These are phyloP conservation scores for Oenanthe javanica DNA, from an alignment of 140 eudicot species.

Conservation along the genomic window DNA sequence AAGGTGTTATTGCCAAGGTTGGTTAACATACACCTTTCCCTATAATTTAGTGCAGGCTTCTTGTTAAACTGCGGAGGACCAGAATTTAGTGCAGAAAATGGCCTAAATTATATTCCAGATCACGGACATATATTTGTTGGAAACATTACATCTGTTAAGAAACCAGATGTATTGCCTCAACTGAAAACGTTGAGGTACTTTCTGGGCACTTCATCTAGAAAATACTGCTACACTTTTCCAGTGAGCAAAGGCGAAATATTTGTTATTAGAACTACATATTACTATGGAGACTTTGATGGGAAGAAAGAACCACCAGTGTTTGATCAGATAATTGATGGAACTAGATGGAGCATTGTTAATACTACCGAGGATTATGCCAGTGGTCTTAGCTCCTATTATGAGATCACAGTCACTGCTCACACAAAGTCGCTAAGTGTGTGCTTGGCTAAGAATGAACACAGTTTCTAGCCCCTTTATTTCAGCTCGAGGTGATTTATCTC, in stretches of 20 bases:
- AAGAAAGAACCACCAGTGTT: conserved; percentile 66
- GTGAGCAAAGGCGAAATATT: conserved; percentile 42
- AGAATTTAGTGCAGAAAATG: conserved; percentile 19
- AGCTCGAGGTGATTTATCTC: conserved; percentile 48
- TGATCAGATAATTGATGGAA: conserved; percentile 80
- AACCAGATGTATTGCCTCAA: conserved; percentile 31
- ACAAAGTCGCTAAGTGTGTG: conserved; percentile 44
- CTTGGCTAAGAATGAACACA: conserved; percentile 50
- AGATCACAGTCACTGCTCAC: conserved; percentile 45
- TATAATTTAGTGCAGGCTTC: conserved; percentile 32
- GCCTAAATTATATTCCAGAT: conserved; percentile 45
- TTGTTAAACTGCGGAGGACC: conserved; percentile 66
- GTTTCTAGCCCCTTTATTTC: conserved; percentile 61
- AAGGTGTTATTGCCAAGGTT: background rate
- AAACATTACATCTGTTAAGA: conserved; percentile 37
- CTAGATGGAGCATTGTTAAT: conserved; percentile 64
- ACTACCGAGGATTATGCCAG: conserved; percentile 67
- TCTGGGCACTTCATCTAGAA: conserved; percentile 35
- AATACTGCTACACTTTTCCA: conserved; percentile 55
- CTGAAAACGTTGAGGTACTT: conserved; percentile 56
- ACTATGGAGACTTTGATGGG: conserved; percentile 75
- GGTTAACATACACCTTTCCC: background rate
- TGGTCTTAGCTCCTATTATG: conserved; percentile 66
- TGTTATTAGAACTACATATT: conserved; percentile 65
- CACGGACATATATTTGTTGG: conserved; percentile 35